Evolutionary conservation across 2,329 filamentous ascomycete species (phyloP), one percentile per base, ranked within the genome.

Genomic region (Dactylellina parvicollis): DNA sequence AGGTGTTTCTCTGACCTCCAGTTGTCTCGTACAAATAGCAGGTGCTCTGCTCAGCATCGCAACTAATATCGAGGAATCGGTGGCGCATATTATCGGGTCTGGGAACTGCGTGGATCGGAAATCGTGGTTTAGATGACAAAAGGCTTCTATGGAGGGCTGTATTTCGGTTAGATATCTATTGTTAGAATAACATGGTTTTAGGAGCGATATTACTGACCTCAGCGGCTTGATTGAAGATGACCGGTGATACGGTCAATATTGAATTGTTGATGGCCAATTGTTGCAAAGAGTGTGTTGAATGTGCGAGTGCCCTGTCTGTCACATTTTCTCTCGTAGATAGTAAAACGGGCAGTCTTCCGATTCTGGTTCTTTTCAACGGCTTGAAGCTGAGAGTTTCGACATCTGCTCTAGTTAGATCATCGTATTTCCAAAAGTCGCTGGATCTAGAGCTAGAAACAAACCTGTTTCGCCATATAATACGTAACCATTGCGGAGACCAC

Each of bases 401-500:
- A 57, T 67, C 62, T 66, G 30, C 14, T 22, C 22, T 1, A 18
- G 9, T 57, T 36, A 44, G 34, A 12, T 22, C 12, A 30, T 9
- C 9, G 44, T 14, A 24, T 20, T 4, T 7, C 22, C 16, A 9
- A 14, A 20, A 34, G 36, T 12, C 30, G 5, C 12, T 32, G 12
- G 5, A 32, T 32, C 5, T 12, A 5, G 5, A 5, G 5, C 12
- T 14, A 24, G 30, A 4, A 54, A 8, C 14, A 10, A 42, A 74
- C 70, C 70, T 55, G 62, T 49, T 40, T 67, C 61, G 10, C 55
- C 55, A 38, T 62, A 79, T 16, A 83, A 76, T 44, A 84, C 75
- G 55, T 79, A 80, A 34, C 83, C 83, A 75, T 81, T 81, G 36
- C 83, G 81, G 49, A 84, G 78, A 9, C 83, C 83, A 75, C 83